Evolutionary conservation across 2,329 filamentous ascomycete species (phyloP).

Genomic region (Stagonosporopsis tanaceti): DNA sequence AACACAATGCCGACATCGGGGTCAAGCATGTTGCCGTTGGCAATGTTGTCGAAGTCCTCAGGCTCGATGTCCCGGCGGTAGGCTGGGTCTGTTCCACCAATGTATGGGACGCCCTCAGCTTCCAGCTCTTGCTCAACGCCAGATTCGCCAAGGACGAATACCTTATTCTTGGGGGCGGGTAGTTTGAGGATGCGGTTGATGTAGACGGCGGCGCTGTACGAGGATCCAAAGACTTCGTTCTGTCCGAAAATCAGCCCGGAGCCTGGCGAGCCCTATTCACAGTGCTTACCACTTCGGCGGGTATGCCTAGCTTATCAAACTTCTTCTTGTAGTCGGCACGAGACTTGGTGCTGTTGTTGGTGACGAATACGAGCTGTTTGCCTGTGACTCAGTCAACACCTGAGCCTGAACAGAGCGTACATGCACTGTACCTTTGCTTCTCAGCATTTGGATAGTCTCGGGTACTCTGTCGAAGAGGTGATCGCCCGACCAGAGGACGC

Average conservation of each 20-base stretch:
- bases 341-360: constrained; percentile 98
- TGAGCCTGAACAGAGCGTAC: not conserved
- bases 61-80: constrained; percentile 80
- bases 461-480: constrained; percentile 84
- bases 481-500: constrained; percentile 96
- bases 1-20: constrained; percentile 90
- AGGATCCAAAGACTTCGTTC: constrained; percentile 95
- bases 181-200: constrained; percentile 90
- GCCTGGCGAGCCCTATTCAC: not conserved
- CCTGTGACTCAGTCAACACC: constrained; percentile 58
- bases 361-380: constrained; percentile 94
- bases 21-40: constrained; percentile 77
- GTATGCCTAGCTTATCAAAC: constrained; percentile 81
- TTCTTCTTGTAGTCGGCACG: constrained; percentile 93
- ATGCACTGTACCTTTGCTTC: constrained; percentile 73
- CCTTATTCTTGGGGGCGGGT: constrained; percentile 82
- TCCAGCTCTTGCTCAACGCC: constrained; percentile 90
- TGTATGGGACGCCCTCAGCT: constrained; percentile 78
- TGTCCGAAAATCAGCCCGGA: constrained; percentile 36
- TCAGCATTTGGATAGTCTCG: constrained; percentile 84
- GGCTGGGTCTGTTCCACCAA: constrained; percentile 85
- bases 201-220: constrained; percentile 95
- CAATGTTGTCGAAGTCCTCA: constrained; percentile 81
- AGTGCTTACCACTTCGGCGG: constrained; percentile 66
- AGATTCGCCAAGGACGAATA: constrained; percentile 89